phyloP scores from a whole-genome alignment of 495 filamentous ascomycete genomes.

The Astrothelium macrocarpum region DNA sequence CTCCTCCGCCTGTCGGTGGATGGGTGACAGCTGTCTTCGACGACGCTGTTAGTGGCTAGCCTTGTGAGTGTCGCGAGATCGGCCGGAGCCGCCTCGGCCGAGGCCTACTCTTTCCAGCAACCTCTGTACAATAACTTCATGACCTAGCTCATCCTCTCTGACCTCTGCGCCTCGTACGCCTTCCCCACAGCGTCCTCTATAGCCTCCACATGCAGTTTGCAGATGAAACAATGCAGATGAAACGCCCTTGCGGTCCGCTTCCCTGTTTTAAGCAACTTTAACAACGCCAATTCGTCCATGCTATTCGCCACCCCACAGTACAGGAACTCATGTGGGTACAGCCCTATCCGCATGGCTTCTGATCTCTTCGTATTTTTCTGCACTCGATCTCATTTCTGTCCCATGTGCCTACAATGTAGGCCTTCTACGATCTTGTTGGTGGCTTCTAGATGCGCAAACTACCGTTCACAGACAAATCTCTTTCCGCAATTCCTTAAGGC shows the following conservation, averaged over 20 bases:
- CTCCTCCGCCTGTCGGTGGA: not conserved
- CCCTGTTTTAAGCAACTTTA: not conserved
- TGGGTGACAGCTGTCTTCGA: not conserved
- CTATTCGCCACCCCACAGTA: not conserved
- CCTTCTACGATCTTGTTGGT: not conserved
- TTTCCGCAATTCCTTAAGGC: not conserved
- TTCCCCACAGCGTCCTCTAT: not conserved
- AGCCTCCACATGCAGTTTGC: not conserved
- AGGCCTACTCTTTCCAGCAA: not conserved
- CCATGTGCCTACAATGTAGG: not conserved
- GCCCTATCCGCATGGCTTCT: not conserved
- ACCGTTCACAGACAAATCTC: not conserved
- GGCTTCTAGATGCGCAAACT: not conserved
- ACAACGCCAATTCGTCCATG: not conserved
- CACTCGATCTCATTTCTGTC: not conserved
- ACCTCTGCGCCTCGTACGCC: not conserved
- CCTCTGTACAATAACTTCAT: not conserved
- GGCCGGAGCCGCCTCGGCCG: not conserved
- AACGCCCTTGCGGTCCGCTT: not conserved
- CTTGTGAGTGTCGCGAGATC: too few relatives aligned
- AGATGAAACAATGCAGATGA: slow-evolving; percentile 4
- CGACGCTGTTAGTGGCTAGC: too few relatives aligned
- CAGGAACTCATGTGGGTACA: not conserved
- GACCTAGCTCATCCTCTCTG: not conserved
- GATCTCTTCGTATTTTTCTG: not conserved